Evolutionary conservation across 2,329 filamentous ascomycete species (phyloP).

Genomic region (Cercospora sesami): DNA sequence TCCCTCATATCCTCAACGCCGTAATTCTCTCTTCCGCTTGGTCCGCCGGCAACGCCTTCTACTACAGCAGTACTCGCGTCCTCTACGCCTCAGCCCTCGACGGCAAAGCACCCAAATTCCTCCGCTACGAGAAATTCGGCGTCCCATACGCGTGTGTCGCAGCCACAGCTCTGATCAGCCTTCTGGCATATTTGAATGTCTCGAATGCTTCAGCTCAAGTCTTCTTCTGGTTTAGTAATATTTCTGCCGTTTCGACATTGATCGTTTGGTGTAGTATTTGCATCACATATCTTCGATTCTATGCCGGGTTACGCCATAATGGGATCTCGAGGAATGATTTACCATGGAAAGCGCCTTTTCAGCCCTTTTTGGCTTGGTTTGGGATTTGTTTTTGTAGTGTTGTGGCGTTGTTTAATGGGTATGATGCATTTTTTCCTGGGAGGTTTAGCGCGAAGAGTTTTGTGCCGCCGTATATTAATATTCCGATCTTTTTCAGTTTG

Average conservation of each 20-base stretch:
- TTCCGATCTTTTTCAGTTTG: constrained; percentile 59
- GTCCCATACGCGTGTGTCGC: constrained; percentile 55
- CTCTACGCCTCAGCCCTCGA: constrained; percentile 59
- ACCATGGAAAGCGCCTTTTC: constrained; percentile 66
- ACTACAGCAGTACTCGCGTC: constrained; percentile 55
- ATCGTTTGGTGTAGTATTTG: constrained; percentile 65
- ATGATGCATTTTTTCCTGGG: constrained; percentile 59
- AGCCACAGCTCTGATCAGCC: constrained; percentile 42
- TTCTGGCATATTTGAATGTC: constrained; percentile 60
- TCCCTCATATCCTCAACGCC: constrained; percentile 67
- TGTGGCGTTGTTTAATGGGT: constrained; percentile 63
- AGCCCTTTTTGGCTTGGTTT: constrained; percentile 60
- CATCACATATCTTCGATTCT: constrained; percentile 63
- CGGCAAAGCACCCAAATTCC: constrained; percentile 62
- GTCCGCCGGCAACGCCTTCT: constrained; percentile 57
- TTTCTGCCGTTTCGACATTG: constrained; percentile 67
- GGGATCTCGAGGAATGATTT: constrained; percentile 58
- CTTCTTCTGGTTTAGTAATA: constrained; percentile 66
- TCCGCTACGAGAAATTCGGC: constrained; percentile 52
- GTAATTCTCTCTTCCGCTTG: constrained; percentile 67
- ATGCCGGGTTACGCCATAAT: constrained; percentile 56
- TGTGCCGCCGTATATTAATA: constrained; percentile 60
- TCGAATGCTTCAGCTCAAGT: constrained; percentile 65
- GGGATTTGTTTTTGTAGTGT: constrained; percentile 60
- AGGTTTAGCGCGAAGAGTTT: constrained; percentile 60